These are phyloP conservation scores for Kodamaea jinghongensis DNA, from an alignment of 805 yeast genomes.

Conservation along the genomic window DNA sequence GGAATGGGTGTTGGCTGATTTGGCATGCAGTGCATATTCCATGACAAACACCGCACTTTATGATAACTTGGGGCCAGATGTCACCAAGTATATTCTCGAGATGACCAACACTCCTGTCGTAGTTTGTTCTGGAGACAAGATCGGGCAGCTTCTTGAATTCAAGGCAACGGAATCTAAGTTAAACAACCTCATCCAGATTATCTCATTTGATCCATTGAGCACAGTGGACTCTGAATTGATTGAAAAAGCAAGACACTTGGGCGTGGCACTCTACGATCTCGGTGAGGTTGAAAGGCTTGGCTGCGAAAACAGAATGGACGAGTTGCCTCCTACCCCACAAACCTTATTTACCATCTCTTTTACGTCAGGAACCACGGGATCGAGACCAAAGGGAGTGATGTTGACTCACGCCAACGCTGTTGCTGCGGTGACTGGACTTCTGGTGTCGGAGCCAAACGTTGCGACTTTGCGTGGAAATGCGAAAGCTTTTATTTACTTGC, in stretches of 20 bases:
- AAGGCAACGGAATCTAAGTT: conserved; percentile 15
- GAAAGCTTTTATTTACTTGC: conserved; percentile 37
- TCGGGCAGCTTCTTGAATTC: conserved; percentile 13
- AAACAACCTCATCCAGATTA: conserved; percentile 19
- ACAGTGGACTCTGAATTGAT: conserved; percentile 9
- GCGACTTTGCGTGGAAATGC: conserved; percentile 6
- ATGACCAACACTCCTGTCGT: conserved; percentile 18
- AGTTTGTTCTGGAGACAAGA: conserved; percentile 17
- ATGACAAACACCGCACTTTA: conserved; percentile 21
- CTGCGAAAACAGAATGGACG: conserved; percentile 25
- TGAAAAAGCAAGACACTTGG: conserved; percentile 21
- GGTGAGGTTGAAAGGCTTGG: conserved; percentile 32
- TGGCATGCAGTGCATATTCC: conserved; percentile 17
- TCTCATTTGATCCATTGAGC: conserved; percentile 27
- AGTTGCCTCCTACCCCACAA: conserved; percentile 49
- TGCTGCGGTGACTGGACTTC: conserved; percentile 40
- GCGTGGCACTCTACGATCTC: conserved; percentile 31
- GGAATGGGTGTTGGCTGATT: conserved; percentile 17
- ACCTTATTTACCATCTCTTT: conserved; percentile 58
- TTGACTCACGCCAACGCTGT: conserved; percentile 50
- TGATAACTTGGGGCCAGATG: conserved; percentile 19
- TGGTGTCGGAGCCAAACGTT: conserved; percentile 5
- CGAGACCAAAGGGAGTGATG: conserved; percentile 66
- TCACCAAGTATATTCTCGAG: conserved; percentile 20
- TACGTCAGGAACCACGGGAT: conserved; percentile 75